Conservation (phyloP, 2,329 filamentous ascomycete species). For the Sarocladiaceae sp. region DNA sequence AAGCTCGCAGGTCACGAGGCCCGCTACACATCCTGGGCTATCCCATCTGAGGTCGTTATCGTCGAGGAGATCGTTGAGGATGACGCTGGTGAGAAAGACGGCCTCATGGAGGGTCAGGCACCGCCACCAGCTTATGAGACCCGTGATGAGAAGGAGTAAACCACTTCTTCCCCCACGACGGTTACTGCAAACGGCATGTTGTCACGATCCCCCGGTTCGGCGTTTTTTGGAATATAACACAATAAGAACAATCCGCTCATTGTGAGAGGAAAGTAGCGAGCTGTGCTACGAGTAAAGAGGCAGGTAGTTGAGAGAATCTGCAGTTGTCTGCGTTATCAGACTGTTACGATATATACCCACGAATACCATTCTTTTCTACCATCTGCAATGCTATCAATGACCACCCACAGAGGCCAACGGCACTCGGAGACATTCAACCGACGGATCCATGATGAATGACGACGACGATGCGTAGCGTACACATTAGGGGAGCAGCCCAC, state of each 20-base stretch:
- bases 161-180: no score
- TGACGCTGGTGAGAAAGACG: conserved; percentile 43
- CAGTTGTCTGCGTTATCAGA: background rate
- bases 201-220: no score
- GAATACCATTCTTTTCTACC: background rate
- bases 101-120: conserved; percentile 37
- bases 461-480: background rate
- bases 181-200: no score
- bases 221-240: background rate
- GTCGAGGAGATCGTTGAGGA: conserved; percentile 24
- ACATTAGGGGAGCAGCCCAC: no score
- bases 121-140: conserved; percentile 24
- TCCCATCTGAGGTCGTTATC: conserved; percentile 26
- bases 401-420: no score
- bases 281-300: background rate
- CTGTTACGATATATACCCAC: background rate
- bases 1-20: conserved; percentile 22
- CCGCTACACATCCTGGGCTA: conserved; percentile 24
- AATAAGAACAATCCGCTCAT: no score
- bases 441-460: background rate
- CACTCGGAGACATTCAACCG: no score
- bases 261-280: background rate
- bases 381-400: no score
- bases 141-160: background rate
- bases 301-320: background rate